Evolutionary conservation across 2,329 filamentous ascomycete species (phyloP), one percentile per base, ranked within the genome.

Genomic region (Alternaria solani): DNA sequence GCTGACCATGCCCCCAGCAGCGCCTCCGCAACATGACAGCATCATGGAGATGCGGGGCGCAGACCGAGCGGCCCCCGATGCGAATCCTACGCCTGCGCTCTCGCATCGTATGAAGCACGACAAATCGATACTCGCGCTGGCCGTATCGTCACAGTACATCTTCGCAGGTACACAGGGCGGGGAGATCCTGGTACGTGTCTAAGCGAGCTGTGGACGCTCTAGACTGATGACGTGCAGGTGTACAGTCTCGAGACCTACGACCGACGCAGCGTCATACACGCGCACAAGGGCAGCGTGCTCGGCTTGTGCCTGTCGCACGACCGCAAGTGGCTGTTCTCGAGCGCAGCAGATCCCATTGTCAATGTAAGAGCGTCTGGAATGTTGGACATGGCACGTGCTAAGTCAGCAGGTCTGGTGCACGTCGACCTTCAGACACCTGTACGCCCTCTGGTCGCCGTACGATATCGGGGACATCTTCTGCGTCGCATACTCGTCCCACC

Each of bases 381-480:
- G 1, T n/a, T 20, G 5, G 34, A 16, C 16, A 32, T 7, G 16
- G 16, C 20, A 16, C 34, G 36, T 51, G 52, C 57, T 72, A 47
- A 73, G 42, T 20, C 41, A 34, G 3, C 61, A 87, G 85, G 83
- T 96, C 42, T 99, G 95, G 95, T 90, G 89, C 70, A 91, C 94
- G 2, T 85, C 83, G 43, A 90, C 88, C 6, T 89, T 97, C 76
- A 86, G 86, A 57, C 89, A 91, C 28, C 84, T 95, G 1, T 95
- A 94, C 81, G 93, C 95, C 64, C 91, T 98, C 63, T 96, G 96
- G 82, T 96, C 93, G 64, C 90, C 90, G 49, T 94, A 96, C 79
- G 95, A 98, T 70, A 91, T 97, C 41, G 95, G 95, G 61, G 95
- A 99, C 80, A 88, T 99, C 60, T 98, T 98, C 77, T 96, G 93